Evolutionary conservation across 257 asterid species (phyloP).

Genomic region (Solanum sparsipilum): DNA sequence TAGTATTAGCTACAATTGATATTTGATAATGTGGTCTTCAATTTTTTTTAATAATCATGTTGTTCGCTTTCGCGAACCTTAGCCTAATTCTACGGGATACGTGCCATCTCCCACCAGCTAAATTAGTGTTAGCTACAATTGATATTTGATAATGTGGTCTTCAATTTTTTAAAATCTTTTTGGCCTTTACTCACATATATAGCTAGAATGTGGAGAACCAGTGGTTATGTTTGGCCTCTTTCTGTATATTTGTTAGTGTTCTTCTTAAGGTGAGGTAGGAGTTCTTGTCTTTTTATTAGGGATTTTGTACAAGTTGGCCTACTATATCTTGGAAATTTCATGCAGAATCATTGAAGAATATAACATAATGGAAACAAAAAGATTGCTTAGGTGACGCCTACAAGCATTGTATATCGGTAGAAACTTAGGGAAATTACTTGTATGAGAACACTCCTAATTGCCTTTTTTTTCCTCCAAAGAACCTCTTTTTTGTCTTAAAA

Average conservation of each 20-base stretch:
- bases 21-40: background rate
- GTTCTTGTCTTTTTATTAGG: background rate
- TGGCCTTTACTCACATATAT: background rate
- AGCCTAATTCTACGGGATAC: background rate
- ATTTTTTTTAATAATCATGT: background rate
- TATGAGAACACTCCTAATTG: background rate
- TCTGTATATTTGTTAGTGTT: background rate
- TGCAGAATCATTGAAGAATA: background rate
- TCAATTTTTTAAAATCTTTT: background rate
- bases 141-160: background rate
- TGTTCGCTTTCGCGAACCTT: background rate
- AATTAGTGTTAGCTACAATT: background rate
- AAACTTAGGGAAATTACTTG: background rate
- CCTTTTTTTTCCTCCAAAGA: background rate
- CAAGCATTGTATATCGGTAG: background rate
- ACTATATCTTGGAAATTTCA: background rate
- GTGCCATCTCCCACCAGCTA: background rate
- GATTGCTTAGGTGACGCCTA: background rate
- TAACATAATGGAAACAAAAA: background rate
- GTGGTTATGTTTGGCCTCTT: background rate
- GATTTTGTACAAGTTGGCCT: background rate
- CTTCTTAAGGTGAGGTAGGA: background rate
- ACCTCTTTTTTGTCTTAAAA: background rate
- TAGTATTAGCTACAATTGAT: background rate
- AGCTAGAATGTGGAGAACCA: background rate